Base-by-base conservation (phyloP, 768 basidiomycete species). In the Podaxis sp. region DNA sequence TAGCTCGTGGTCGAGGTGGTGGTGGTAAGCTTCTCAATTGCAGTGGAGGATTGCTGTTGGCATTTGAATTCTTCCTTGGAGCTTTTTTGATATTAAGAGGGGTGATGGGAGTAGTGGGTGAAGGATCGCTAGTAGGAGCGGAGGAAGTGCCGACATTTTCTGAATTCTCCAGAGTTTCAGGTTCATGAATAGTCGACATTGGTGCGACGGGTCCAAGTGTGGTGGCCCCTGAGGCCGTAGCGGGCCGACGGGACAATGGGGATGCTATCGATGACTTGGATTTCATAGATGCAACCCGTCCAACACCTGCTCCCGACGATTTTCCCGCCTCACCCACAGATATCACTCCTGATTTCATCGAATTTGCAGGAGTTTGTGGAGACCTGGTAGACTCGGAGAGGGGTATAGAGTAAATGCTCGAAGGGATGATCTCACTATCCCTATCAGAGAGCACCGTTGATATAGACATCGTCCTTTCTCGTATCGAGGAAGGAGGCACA, bases 1-100 rank as follows among this genome's bases (percentile, higher is more conserved):
- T 73, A 38, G 69, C 69, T 28, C 76, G 73, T 17, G 71, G 75
- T 54, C 86, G 80, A 17, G 86, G 87, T 4, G 87, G 86, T 11
- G 85, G 86, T 1, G 86, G 84, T 9, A 88, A 73, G 66, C 77
- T 80, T 54, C 69, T 80, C 58, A 75, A 64, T 26, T 66, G 61
- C 19, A 69, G 71, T 30, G 73, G 71, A 57, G 73, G 33, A 9
- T 63, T 63, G 26, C 11, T 57, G 12, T 38, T 57, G 7, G 53
- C 54, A 28, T 39, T 39, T 2, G 61, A 63, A 12, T 30, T 22
- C 46, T 63, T 57, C 33, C 55, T 46, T 22, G 38, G 55, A 12
- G 22, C n/a, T 13, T 63, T 51, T 51, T 28, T 49, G 22, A 51
- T n/a, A 8, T 48, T 63, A 33, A 56, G 61, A 53, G 61, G 55